Evolutionary conservation across 805 yeast genomes (phyloP), one percentile per base, ranked within the genome.

Genomic region (Yarrowia sp.): DNA sequence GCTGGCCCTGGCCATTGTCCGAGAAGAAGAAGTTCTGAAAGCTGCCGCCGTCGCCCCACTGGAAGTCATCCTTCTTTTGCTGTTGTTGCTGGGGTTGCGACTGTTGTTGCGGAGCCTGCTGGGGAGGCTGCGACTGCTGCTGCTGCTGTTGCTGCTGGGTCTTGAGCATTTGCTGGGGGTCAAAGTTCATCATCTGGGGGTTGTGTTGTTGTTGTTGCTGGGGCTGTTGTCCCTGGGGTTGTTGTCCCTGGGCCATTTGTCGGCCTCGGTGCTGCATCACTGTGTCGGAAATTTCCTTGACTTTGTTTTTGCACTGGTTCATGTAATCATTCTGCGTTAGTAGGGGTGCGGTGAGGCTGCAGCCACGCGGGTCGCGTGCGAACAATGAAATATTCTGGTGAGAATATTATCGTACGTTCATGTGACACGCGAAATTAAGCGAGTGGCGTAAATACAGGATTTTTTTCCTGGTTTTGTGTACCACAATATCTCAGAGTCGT

Each of bases 1-100:
- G 74, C 35, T 70, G 74, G 28, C 68, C 74, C 32, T 67, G 66
- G 38, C 69, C 73, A n/a, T 48, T 70, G 72, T 38, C 35, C 14
- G 59, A 26, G n/a, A 59, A 24, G 65, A 62, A 35, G 22, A 49
- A 62, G 43, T 62, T 63, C 32, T 61, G 63, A 22, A 66, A 32
- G 10, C 26, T 54, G 59, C 46, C 41, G 17, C 48, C 62, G 21
- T 63, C 59, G 44, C 62, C 41, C 44, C 46, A 43, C 30, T 52
- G 64, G 41, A 59, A 65, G 30, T 51, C 51, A 41, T 54, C 61
- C 46, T 41, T 38, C 41, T 59, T 49, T 6, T 41, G 67, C 9
- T 19, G 44, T 21, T 65, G 67, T 8, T 17, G 52, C 30, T 65
- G 67, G 9, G 68, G 61, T 28, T 66, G 71, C 38, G 65, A 67